These are phyloP conservation scores for Coniochaeta sp. DNA, from an alignment of 2,329 filamentous ascomycete genomes.

Conservation along the genomic window DNA sequence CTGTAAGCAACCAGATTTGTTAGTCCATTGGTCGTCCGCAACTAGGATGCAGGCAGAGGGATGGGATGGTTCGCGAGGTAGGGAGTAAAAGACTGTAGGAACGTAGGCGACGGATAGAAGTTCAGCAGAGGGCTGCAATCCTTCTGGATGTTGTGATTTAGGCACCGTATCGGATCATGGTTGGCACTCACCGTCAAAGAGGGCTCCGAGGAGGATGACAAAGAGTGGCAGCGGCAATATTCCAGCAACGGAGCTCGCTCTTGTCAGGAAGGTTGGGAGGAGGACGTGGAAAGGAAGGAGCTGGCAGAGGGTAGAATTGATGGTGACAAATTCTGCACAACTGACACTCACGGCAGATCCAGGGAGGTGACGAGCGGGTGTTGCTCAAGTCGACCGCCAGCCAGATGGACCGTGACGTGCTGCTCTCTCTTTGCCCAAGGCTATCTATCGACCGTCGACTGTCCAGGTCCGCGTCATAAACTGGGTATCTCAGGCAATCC, in stretches of 20 bases:
- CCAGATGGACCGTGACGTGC: neutral
- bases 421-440: neutral
- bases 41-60: neutral
- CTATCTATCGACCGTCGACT: neutral
- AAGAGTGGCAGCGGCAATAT: slow-evolving; percentile 28
- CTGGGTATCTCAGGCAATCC: neutral
- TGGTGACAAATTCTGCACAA: neutral
- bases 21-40: neutral
- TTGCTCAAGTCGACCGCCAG: neutral
- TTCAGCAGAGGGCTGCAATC: neutral
- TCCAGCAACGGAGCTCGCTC: slow-evolving; percentile 27
- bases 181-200: slow-evolving; percentile 7
- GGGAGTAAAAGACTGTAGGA: neutral
- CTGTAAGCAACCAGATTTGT: neutral
- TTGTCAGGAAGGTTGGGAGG: neutral
- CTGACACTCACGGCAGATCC: neutral
- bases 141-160: neutral
- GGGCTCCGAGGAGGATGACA: slow-evolving; percentile 4
- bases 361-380: neutral
- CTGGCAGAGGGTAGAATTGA: neutral
- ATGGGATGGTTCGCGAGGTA: neutral
- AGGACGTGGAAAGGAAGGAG: neutral
- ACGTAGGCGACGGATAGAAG: neutral
- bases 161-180: neutral
- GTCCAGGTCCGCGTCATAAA: neutral